Conservation (phyloP, 148 eudicot genomes). For the Camellia sinensis region DNA sequence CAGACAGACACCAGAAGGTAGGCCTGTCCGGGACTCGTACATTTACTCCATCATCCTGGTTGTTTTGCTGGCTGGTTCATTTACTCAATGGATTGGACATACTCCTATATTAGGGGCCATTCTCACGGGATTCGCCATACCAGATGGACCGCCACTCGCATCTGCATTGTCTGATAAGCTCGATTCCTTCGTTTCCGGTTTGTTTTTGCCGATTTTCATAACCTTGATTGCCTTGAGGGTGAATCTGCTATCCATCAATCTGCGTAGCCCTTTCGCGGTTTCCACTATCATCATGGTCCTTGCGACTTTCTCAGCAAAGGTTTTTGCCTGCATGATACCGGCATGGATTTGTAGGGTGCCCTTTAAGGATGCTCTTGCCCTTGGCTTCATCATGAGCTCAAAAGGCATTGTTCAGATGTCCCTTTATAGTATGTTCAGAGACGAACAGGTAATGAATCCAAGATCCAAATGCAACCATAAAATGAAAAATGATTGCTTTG, state of each 20-base stretch:
- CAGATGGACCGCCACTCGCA: slow-evolving; percentile 43
- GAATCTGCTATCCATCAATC: slow-evolving; percentile 9
- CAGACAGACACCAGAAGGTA: slow-evolving; percentile 37
- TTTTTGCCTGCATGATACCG: slow-evolving; percentile 15
- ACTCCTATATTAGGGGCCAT: slow-evolving; percentile 32
- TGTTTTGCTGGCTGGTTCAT: slow-evolving; percentile 18
- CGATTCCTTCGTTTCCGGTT: slow-evolving; percentile 22
- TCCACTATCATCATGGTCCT: not conserved
- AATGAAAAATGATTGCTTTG: too few relatives aligned
- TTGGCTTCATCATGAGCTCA: slow-evolving; percentile 28
- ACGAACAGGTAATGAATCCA: slow-evolving; percentile 19
- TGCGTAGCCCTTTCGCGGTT: not conserved
- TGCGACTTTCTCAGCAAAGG: slow-evolving; percentile 13
- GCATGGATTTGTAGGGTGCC: slow-evolving; percentile 25
- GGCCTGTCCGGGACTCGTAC: slow-evolving; percentile 28
- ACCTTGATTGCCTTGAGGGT: slow-evolving; percentile 19
- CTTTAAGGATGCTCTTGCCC: slow-evolving; percentile 30
- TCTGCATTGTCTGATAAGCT: slow-evolving; percentile 34
- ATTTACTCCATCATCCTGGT: slow-evolving; percentile 16
- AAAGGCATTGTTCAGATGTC: slow-evolving; percentile 35
- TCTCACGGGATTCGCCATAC: slow-evolving; percentile 31
- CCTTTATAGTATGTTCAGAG: slow-evolving; percentile 22
- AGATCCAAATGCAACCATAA: too few relatives aligned
- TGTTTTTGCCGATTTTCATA: slow-evolving; percentile 32
- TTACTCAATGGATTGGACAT: slow-evolving; percentile 15